These are phyloP conservation scores for Chrysanthemum makinoi DNA, from an alignment of 129 eudicot genomes.

Conservation along the genomic window DNA sequence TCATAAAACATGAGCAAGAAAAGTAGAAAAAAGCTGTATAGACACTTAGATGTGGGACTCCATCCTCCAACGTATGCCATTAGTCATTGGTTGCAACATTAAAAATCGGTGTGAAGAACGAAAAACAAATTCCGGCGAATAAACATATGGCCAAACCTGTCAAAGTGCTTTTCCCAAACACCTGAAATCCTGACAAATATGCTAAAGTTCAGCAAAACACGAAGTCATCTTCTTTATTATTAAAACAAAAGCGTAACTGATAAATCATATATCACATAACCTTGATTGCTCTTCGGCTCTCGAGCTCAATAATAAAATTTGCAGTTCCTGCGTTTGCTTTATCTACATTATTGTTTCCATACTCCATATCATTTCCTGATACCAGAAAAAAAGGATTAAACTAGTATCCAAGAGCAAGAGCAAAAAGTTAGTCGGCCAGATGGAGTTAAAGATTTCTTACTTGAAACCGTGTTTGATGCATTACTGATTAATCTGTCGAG, in stretches of 20 bases:
- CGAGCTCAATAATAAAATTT: slow-evolving; percentile 4
- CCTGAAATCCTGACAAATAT: slow-evolving; percentile 3
- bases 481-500: slow-evolving; percentile 41
- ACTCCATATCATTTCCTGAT: slow-evolving; percentile 12
- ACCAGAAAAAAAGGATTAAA: background rate
- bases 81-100: slow-evolving; percentile 19
- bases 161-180: slow-evolving; percentile 18
- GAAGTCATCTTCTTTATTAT: background rate
- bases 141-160: slow-evolving; percentile 18
- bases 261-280: background rate
- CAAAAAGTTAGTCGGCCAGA: background rate
- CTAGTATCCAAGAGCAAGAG: background rate
- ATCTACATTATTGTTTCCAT: background rate
- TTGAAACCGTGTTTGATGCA: slow-evolving; percentile 26
- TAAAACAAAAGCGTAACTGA: background rate
- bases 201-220: background rate
- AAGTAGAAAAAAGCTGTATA: slow-evolving; percentile 86
- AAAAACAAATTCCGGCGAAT: slow-evolving; percentile 13
- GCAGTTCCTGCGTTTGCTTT: slow-evolving; percentile 20
- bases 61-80: slow-evolving; percentile 12
- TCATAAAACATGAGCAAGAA: slow-evolving; percentile 66
- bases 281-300: slow-evolving; percentile 19
- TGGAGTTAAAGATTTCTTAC: slow-evolving; percentile 20
- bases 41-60: slow-evolving; percentile 72
- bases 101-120: slow-evolving; percentile 3